These are phyloP conservation scores for Fusarium dimerum DNA, from an alignment of 2,329 filamentous ascomycete species.

Conservation along the genomic window DNA sequence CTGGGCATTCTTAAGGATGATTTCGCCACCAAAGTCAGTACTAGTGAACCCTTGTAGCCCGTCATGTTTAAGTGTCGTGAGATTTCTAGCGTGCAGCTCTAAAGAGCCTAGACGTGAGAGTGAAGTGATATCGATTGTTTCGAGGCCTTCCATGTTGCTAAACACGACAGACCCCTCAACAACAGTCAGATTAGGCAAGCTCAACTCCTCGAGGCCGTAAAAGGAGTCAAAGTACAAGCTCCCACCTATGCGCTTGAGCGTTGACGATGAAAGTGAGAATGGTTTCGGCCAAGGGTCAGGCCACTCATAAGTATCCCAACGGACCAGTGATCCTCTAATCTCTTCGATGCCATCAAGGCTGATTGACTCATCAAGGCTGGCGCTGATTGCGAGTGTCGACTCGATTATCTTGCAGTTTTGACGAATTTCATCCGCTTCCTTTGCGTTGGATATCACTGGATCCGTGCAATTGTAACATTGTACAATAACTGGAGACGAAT, in stretches of 20 bases:
- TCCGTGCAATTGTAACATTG: constrained; percentile 9
- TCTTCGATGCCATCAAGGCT: constrained; percentile 15
- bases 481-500: neutral
- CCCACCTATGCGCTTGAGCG: constrained; percentile 10
- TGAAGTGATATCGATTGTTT: constrained; percentile 14
- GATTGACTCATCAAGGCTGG: constrained; percentile 6
- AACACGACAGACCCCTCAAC: constrained; percentile 9
- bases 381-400: constrained; percentile 5
- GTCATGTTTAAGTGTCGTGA: constrained; percentile 10
- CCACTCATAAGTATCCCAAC: neutral
- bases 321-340: constrained; percentile 8
- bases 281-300: constrained; percentile 2
- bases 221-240: constrained; percentile 9
- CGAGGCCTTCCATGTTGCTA: constrained; percentile 10
- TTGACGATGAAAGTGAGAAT: constrained; percentile 15
- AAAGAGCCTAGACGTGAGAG: constrained; percentile 10
- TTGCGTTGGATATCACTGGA: constrained; percentile 12
- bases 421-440: constrained; percentile 11
- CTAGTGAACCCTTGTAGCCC: constrained; percentile 14
- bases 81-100: constrained; percentile 9
- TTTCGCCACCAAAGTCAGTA: neutral
- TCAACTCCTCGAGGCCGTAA: constrained; percentile 12
- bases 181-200: constrained; percentile 9
- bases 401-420: constrained; percentile 11
- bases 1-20: constrained; percentile 3